Conservation (phyloP, 371 early-diverging fungal genomes). For the Rhizopus sp. region DNA sequence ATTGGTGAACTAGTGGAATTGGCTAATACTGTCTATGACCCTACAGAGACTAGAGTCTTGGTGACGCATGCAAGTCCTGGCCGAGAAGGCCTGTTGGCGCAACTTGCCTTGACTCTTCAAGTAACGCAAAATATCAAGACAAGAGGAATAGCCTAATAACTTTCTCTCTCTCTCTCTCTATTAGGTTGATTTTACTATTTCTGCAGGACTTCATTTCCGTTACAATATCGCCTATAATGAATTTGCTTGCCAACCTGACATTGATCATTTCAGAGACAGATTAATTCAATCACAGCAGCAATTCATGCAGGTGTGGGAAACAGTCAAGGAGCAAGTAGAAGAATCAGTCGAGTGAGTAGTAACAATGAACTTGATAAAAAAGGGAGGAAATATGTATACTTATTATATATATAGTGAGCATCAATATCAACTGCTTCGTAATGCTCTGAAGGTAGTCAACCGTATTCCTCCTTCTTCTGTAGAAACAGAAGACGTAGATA, state of each 20-base stretch:
- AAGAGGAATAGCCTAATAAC: neutral
- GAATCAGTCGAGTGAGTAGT: constrained; percentile 58
- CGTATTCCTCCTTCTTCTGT: constrained; percentile 47
- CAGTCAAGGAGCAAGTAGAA: constrained; percentile 62
- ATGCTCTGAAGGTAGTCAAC: constrained; percentile 60
- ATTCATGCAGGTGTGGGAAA: constrained; percentile 63
- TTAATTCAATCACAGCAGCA: constrained; percentile 57
- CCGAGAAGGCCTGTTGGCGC: constrained; percentile 65
- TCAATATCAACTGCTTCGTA: constrained; percentile 53
- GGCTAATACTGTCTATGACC: constrained; percentile 52
- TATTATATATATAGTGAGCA: constrained; percentile 38
- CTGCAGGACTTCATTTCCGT: constrained; percentile 70
- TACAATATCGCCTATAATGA: constrained; percentile 72
- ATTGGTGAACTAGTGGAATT: constrained; percentile 69
- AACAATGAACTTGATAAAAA: no score
- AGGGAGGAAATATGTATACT: neutral
- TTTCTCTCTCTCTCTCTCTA: constrained; percentile 3
- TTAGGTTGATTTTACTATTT: constrained; percentile 69
- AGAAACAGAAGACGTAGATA: constrained; percentile 14
- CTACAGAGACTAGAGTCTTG: constrained; percentile 60
- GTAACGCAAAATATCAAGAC: constrained; percentile 28
- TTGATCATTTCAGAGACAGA: constrained; percentile 61
- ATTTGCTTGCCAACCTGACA: constrained; percentile 63
- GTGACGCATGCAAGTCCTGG: constrained; percentile 69
- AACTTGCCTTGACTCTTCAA: constrained; percentile 59